Evolutionary conservation across 2,329 filamentous ascomycete species (phyloP).

Genomic region (Penicillium digitatum): DNA sequence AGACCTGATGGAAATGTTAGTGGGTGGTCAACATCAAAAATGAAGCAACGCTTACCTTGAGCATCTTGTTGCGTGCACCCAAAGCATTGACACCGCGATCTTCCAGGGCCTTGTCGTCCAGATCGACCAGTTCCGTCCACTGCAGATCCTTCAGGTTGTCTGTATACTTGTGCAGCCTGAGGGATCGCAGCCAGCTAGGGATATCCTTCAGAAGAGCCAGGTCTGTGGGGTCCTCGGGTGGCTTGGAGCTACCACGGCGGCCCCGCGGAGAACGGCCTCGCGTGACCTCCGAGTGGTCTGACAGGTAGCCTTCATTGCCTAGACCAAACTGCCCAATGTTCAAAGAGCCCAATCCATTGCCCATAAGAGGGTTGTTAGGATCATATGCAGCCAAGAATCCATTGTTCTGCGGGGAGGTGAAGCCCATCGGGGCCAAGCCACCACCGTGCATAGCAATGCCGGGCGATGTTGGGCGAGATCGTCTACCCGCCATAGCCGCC

Average conservation of each 20-base stretch:
- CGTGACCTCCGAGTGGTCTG: constrained; percentile 86
- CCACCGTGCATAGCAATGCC: constrained; percentile 72
- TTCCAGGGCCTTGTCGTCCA: constrained; percentile 91
- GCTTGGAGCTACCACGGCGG: constrained; percentile 90
- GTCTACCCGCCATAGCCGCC: constrained; percentile 57
- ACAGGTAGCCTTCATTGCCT: constrained; percentile 77
- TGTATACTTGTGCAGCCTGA: constrained; percentile 97
- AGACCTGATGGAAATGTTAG: constrained; percentile 57
- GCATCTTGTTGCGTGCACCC: constrained; percentile 92
- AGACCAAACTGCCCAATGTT: constrained; percentile 69
- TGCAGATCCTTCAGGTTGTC: constrained; percentile 97
- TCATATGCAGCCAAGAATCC: constrained; percentile 91
- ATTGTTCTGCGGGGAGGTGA: constrained; percentile 87
- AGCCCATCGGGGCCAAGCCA: constrained; percentile 62
- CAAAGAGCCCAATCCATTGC: constrained; percentile 66
- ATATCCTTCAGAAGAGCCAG: constrained; percentile 87
- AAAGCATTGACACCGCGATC: constrained; percentile 91
- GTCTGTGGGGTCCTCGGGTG: constrained; percentile 95
- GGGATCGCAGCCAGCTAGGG: constrained; percentile 88
- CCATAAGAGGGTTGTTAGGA: constrained; percentile 63
- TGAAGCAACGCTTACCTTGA: constrained; percentile 63
- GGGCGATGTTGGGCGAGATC: constrained; percentile 85
- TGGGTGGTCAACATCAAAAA: not conserved
- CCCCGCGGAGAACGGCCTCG: constrained; percentile 90
- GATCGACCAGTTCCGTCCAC: constrained; percentile 86